A percentile compares a stretch with the other conserved stretches of the same genome.
phyloP scores from a whole-genome alignment of 2,329 filamentous ascomycete genomes.

The Apiospora marii region DNA sequence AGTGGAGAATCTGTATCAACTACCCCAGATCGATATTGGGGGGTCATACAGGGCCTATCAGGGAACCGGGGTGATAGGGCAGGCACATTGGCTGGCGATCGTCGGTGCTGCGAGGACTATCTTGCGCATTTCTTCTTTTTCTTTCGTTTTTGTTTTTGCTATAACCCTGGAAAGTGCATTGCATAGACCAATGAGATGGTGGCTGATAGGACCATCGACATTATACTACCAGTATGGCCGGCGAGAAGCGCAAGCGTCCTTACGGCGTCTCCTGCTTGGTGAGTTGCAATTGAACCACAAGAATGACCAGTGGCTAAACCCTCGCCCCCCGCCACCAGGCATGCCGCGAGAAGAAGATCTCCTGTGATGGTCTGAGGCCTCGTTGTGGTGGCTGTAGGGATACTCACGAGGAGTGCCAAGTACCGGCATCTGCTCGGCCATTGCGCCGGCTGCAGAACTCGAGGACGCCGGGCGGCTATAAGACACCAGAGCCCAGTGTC shows the following conservation, averaged over 20 bases:
- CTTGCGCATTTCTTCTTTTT: background rate
- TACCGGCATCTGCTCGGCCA: slow-evolving; percentile 4
- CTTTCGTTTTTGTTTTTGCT: background rate
- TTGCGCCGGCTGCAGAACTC: slow-evolving; percentile 14
- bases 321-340: background rate
- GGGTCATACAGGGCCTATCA: background rate
- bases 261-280: slow-evolving; percentile 17
- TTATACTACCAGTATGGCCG: background rate
- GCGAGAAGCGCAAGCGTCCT: slow-evolving; percentile 21
- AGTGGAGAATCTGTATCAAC: slow-evolving; percentile 11
- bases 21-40: slow-evolving; percentile 10
- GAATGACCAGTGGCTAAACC: background rate
- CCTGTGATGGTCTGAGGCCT: slow-evolving; percentile 2
- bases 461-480: background rate
- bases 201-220: background rate
- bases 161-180: background rate
- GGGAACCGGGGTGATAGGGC: slow-evolving; percentile 5
- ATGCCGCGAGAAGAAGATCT: slow-evolving; percentile 18
- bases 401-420: slow-evolving; percentile 8
- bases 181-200: background rate
- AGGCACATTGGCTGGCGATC: background rate
- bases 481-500: background rate
- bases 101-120: background rate
- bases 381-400: slow-evolving; percentile 21
- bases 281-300: background rate